Evolutionary conservation across 441 rosid genomes (phyloP).

Genomic region (Biscutella auriculata): DNA sequence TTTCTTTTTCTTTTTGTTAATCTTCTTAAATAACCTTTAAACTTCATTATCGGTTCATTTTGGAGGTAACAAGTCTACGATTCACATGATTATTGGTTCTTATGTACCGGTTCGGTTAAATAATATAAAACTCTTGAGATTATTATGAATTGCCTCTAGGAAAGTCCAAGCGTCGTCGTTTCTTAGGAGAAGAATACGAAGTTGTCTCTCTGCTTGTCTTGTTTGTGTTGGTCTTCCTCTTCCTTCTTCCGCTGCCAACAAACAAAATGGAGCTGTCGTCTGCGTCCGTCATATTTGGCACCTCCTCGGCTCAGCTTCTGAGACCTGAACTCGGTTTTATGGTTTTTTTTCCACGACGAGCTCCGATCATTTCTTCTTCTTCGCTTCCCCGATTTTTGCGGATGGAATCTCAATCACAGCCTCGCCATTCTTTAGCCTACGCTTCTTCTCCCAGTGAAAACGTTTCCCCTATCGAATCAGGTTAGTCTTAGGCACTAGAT

Average conservation of each 20-base stretch:
- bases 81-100: too few species aligned
- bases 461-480: constrained; percentile 12
- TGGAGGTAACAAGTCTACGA: too few species aligned
- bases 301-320: constrained; percentile 6
- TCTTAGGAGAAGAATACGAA: too few species aligned
- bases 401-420: constrained; percentile 23
- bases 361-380: background rate
- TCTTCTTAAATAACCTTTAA: background rate
- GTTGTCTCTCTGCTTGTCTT: background rate
- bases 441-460: constrained; percentile 25
- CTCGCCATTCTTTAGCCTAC: constrained; percentile 8
- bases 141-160: too few species aligned
- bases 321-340: constrained; percentile 1
- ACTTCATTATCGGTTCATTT: too few species aligned
- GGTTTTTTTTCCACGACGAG: background rate
- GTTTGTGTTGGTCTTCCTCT: background rate
- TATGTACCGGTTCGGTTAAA: too few species aligned
- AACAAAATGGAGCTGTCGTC: constrained; percentile 10
- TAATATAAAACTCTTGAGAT: too few species aligned
- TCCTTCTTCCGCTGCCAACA: constrained; percentile 6
- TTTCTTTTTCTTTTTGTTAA: too few species aligned
- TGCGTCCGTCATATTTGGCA: constrained; percentile 5
- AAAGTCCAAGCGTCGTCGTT: too few species aligned
- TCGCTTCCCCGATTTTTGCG: background rate
- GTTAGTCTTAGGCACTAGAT: background rate